Base-by-base conservation (phyloP, 1,284 basidiomycete genomes). In the Tilletia setariae region DNA sequence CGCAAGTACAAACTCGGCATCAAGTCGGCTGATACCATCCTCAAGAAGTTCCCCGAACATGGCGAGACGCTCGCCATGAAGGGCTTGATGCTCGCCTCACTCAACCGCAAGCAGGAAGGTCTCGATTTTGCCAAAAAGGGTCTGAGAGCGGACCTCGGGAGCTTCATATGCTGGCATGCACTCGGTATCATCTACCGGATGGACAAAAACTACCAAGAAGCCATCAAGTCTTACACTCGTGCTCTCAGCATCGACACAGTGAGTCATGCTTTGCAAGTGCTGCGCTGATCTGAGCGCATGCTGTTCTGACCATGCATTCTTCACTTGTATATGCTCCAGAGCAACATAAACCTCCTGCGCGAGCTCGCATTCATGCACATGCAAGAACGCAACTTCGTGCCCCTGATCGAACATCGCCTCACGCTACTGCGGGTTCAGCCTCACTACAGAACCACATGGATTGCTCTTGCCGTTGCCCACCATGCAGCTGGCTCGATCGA, bases 101-200 rank as follows among this genome's bases (percentile, higher is more conserved):
- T 76, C 42, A 65, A 76, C 53, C 70, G 73, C 28, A 73, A 75
- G 28, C 93, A 44, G 16, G 76, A 78, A 65, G 94, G 93, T 21
- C 85, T 92, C 69, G 90, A 90, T 42, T 86, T 95, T 70, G 92
- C 96, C 69, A 91, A 91, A 84, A 89, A 91, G 73, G 96, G 79
- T 42, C 67, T 96, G 72, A 89, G 90, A 69, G 87, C 91, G 71
- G 94, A 98, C 84, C 86, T 95, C 70, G 92, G 89, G 44, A 94
- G 91, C 28, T 95, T 98, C 82, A 97, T 99, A 80, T 91, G 90
- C 80, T 98, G 96, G 95, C 96, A 99, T 83, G 94, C 98, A 70
- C 91, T 94, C 79, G 96, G 94, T 56, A 82, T 82, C 70, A 64
- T 81, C 42, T 67, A 81, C 64, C 72, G 80, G 30, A 90, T 90